These are phyloP conservation scores for Talaromyces amestolkiae DNA, from an alignment of 2,329 filamentous ascomycete species.

Conservation along the genomic window DNA sequence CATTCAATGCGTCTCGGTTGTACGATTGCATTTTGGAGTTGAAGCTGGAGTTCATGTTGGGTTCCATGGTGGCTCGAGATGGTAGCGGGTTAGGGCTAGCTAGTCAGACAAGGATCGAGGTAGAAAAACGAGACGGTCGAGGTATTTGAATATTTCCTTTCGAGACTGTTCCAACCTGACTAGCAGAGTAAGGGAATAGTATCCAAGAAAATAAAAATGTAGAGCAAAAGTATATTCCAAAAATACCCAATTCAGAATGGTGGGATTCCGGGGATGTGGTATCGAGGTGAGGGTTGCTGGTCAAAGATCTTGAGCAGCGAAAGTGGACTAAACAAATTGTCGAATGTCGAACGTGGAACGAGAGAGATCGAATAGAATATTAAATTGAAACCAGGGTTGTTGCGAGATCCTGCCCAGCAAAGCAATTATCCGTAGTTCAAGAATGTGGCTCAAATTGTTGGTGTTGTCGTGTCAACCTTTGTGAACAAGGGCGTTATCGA, in stretches of 20 bases:
- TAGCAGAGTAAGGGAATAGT: constrained; percentile 12
- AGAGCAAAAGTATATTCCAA: background rate
- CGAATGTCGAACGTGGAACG: background rate
- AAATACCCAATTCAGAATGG: constrained; percentile 9
- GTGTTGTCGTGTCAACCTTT: constrained; percentile 38
- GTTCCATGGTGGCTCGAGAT: constrained; percentile 19
- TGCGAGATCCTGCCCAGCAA: constrained; percentile 32
- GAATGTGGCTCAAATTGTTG: constrained; percentile 35
- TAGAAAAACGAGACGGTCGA: constrained; percentile 2
- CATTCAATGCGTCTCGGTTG: constrained; percentile 47
- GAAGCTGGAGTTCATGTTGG: constrained; percentile 20
- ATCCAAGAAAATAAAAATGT: constrained; percentile 3
- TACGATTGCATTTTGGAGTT: constrained; percentile 20
- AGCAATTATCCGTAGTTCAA: constrained; percentile 23
- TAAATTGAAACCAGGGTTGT: constrained; percentile 17
- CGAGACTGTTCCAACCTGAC: background rate
- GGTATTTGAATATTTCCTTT: background rate
- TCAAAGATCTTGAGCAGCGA: background rate
- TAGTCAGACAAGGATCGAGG: background rate
- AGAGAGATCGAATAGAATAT: background rate
- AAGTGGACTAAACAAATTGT: background rate
- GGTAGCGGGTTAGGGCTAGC: constrained; percentile 12
- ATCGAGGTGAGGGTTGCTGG: constrained; percentile 6
- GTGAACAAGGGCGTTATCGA: constrained; percentile 24
- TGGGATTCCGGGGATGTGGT: constrained; percentile 7